A percentile compares a stretch with the other conserved stretches of the same genome.
These are phyloP conservation scores for Cercospora sesami DNA, from an alignment of 2,329 filamentous ascomycete genomes.

Conservation along the genomic window DNA sequence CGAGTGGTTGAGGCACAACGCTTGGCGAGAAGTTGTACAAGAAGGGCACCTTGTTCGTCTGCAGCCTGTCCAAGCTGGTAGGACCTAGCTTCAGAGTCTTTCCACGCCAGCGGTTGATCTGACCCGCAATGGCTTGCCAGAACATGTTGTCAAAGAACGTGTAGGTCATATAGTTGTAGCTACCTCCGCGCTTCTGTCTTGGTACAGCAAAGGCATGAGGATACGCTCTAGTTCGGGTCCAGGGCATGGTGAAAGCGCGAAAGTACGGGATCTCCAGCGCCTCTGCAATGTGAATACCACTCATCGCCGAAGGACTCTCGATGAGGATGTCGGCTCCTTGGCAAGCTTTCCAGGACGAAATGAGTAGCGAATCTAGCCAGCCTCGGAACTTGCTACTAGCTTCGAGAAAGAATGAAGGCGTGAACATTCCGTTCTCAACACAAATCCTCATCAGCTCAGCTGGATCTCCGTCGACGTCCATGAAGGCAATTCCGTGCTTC, in stretches of 20 bases:
- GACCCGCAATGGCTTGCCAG: constrained; percentile 88
- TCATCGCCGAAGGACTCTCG: constrained; percentile 95
- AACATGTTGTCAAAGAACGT: constrained; percentile 96
- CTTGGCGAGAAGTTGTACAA: constrained; percentile 94
- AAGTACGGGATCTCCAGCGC: constrained; percentile 92
- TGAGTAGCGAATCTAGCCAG: constrained; percentile 90
- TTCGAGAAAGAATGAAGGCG: constrained; percentile 83
- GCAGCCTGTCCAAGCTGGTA: constrained; percentile 85
- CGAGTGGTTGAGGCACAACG: constrained; percentile 89
- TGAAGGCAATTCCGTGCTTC: constrained; percentile 91
- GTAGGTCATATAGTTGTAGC: constrained; percentile 93
- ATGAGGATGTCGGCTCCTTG: constrained; percentile 87
- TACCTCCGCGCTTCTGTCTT: constrained; percentile 83
- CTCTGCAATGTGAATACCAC: constrained; percentile 95
- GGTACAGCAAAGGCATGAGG: constrained; percentile 88
- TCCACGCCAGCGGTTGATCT: constrained; percentile 91
- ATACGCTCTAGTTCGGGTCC: constrained; percentile 93
- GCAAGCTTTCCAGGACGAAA: constrained; percentile 78
- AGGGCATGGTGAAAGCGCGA: constrained; percentile 97
- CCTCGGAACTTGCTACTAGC: constrained; percentile 83
- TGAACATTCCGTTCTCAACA: constrained; percentile 97
- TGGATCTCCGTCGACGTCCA: constrained; percentile 83
- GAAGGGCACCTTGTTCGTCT: constrained; percentile 96
- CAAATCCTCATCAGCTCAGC: constrained; percentile 93
- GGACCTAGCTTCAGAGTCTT: constrained; percentile 73